These are phyloP conservation scores for Lycium barbarum DNA, from an alignment of 257 asterid species.

Conservation along the genomic window DNA sequence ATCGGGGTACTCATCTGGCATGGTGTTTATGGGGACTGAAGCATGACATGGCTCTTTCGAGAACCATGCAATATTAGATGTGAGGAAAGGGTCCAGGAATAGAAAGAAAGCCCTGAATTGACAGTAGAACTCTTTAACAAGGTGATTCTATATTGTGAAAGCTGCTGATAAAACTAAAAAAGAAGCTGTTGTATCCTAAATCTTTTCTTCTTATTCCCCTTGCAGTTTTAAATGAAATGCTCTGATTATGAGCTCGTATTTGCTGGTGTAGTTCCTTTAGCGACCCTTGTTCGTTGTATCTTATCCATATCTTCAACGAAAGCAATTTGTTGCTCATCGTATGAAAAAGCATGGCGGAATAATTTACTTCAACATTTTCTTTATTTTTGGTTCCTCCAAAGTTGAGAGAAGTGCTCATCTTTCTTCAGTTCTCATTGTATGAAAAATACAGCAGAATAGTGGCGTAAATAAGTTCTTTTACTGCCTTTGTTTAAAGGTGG, in stretches of 20 bases:
- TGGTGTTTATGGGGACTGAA: not conserved
- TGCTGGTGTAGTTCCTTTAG: not conserved
- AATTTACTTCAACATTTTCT: too few relatives aligned
- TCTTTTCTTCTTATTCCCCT: not conserved
- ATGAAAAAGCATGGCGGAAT: too few relatives aligned
- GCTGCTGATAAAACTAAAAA: not conserved
- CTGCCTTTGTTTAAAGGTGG: not conserved
- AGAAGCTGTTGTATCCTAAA: not conserved
- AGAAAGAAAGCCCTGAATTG: not conserved
- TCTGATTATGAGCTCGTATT: not conserved
- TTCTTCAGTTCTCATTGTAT: not conserved
- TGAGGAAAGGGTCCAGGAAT: not conserved
- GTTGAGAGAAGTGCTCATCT: too few relatives aligned
- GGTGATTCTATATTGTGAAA: slow-evolving; percentile 17
- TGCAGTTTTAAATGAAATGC: not conserved
- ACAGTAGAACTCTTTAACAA: not conserved
- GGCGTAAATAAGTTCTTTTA: not conserved
- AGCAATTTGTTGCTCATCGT: not conserved
- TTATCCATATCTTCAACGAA: not conserved
- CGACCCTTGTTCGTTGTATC: not conserved
- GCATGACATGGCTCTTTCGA: not conserved
- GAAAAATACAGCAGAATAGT: not conserved
- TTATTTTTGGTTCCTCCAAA: too few relatives aligned
- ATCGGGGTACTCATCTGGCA: slow-evolving; percentile 3
- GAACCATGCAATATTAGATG: not conserved